Evolutionary conservation across 495 filamentous ascomycete genomes (phyloP).

Genomic region (Bombardia bombarda): DNA sequence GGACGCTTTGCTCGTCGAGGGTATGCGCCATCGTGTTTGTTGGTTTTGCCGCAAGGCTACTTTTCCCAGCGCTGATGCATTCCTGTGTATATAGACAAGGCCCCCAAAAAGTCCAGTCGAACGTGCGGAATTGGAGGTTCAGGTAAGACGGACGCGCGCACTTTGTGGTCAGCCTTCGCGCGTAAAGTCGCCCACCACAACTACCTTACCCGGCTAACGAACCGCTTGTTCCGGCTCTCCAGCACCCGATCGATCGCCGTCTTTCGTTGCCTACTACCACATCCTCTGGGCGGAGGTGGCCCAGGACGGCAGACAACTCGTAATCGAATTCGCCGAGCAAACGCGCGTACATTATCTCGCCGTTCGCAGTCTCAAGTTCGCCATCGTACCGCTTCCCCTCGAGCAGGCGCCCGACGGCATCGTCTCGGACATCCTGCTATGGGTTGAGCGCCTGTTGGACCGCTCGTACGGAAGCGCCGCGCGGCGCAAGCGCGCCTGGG

Average conservation of each 20-base stretch:
- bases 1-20: conserved; percentile 14
- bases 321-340: conserved; percentile 63
- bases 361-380: conserved; percentile 17
- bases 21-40: conserved; percentile 6
- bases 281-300: conserved; percentile 70
- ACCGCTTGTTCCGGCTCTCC: too few relatives aligned
- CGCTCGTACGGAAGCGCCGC: conserved; percentile 62
- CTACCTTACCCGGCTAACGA: too few relatives aligned
- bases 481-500: conserved; percentile 67
- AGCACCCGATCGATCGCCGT: conserved; percentile 12
- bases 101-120: neutral
- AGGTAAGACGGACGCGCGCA: too few relatives aligned
- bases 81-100: neutral
- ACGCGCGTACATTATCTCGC: conserved; percentile 11
- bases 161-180: too few relatives aligned
- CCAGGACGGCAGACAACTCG: conserved; percentile 47
- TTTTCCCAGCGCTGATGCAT: neutral
- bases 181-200: too few relatives aligned
- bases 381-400: conserved; percentile 5
- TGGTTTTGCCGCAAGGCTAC: neutral
- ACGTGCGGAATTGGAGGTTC: neutral
- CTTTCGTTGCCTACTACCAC: conserved; percentile 66
- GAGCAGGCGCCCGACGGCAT: conserved; percentile 3
- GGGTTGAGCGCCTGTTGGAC: conserved; percentile 56
- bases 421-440: conserved; percentile 49